Base-by-base conservation (phyloP, 2,329 filamentous ascomycete species). In the Magnaporthiopsis poae region DNA sequence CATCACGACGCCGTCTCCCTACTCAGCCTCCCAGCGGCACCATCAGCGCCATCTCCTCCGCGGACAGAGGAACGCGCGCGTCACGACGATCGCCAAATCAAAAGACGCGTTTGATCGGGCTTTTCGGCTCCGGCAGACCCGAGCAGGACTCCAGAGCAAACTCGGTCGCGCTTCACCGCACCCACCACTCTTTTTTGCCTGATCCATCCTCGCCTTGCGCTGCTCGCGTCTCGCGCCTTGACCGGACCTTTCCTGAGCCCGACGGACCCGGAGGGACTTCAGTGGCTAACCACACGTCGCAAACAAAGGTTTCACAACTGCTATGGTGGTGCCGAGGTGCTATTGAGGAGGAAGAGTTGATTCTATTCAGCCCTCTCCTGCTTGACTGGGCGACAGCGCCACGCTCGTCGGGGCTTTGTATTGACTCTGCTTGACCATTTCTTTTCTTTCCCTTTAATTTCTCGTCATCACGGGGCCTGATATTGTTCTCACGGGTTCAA, bases 401-500 rank as follows among this genome's bases (percentile, higher is more conserved):
- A 27, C 62, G 62, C 69, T 68, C 68, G 71, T 72, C 70, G 72
- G 72, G 69, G 70, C 72, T 73, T 74, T 76, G 74, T 75, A 76
- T 71, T 76, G 73, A 64, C 62, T 52, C 62, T 63, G 35, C n/a
- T 52, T 61, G 29, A 61, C 39, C 52, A 12, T 39, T 73, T 72
- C 70, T 71, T 73, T 73, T 69, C 31, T 69, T 71, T 69, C 69
- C 68, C n/a, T 25, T 56, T 56, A n/a, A 56, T n/a, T 56, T 69
- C 67, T 71, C 69, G 72, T 72, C 70, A 72, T 72, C 70, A 70
- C 72, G 69, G 71, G 69, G 70, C 72, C 71, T 71, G 70, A 73
- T 74, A 74, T 73, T 75, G 68, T 74, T 74, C 71, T 74, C 69
- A 69, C 70, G 74, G 77, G 74, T 76, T 80, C 79, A 82, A 82